Evolutionary conservation across 176 grass and related monocot genomes (phyloP), one percentile per base, ranked within the genome.

Genomic region (Oryza longistaminata): DNA sequence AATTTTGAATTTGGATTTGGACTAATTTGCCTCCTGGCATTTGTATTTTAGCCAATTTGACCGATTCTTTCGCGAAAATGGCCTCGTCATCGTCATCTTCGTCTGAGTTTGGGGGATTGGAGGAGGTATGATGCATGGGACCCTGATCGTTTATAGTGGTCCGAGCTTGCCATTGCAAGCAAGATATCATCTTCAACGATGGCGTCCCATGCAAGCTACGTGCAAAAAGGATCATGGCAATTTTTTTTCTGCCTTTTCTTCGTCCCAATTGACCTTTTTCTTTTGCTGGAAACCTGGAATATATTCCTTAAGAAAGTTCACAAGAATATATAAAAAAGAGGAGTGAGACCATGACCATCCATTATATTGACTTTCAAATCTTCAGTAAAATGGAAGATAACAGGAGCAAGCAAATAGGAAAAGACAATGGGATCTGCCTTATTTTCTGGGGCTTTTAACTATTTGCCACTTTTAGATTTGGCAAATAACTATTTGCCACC

Each of bases 231-330:
- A 24, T 44, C 39, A 58, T 75, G 26, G 7, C 34, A 26, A 26
- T 45, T 68, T 82, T 12, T 12, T 40, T 43, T 9, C 1, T 58
- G 61, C 12, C 17, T 64, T 60, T 34, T 37, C 34, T 3, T 17
- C 61, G 21, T 46, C 44, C 52, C 2, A 39, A 27, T 75, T 45
- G 21, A 35, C 9, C 37, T 27, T 43, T 43, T 69, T 60, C 60
- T 74, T 64, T 16, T 50, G 14, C 9, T 85, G 53, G 72, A 62
- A 62, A 22, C 58, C 58, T 62, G 58, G 58, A 86, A 86, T 86
- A 50, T 82, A 2, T 77, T 86, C 43, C 26, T 85, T 16, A 17
- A 29, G 58, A 73, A 69, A 69, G 71, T 31, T 69, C 64, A 35
- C 9, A 42, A 58, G 11, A 76, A 75, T n/a, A 37, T 67, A 25